Evolutionary conservation across 441 rosid genomes (phyloP).

Genomic region (Populus hybrid): DNA sequence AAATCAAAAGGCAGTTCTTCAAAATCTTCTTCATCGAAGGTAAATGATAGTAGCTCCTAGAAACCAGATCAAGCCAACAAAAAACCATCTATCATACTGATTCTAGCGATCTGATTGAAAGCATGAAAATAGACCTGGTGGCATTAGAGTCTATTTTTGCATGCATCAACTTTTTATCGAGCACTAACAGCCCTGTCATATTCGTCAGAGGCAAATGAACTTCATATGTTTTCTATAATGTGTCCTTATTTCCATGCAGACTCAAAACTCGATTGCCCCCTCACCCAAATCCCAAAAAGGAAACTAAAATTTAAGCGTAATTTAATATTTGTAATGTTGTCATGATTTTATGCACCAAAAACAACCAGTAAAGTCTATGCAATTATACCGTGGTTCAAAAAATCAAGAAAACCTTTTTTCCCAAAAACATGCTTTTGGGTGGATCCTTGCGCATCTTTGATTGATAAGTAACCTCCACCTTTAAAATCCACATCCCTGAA

Average conservation of each 20-base stretch:
- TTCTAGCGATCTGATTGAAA: not conserved
- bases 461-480: constrained; percentile 54
- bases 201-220: not conserved
- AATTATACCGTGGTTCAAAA: constrained; percentile 63
- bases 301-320: too few species aligned
- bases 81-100: constrained; percentile 7
- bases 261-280: not conserved
- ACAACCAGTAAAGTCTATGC: not conserved
- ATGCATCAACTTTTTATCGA: not conserved
- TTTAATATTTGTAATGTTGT: not conserved
- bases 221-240: not conserved
- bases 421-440: constrained; percentile 42
- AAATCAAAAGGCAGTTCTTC: constrained; percentile 89
- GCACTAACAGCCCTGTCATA: not conserved
- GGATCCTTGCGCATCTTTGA: constrained; percentile 62
- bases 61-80: constrained; percentile 20
- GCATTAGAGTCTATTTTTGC: not conserved
- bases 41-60: constrained; percentile 77
- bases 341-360: not conserved
- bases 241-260: not conserved
- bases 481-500: constrained; percentile 41
- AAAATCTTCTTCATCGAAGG: constrained; percentile 64
- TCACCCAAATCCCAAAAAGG: not conserved
- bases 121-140: not conserved
- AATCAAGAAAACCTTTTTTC: constrained; percentile 83